Base-by-base conservation (phyloP, 106 monocot species). In the Ottelia alismoides region DNA sequence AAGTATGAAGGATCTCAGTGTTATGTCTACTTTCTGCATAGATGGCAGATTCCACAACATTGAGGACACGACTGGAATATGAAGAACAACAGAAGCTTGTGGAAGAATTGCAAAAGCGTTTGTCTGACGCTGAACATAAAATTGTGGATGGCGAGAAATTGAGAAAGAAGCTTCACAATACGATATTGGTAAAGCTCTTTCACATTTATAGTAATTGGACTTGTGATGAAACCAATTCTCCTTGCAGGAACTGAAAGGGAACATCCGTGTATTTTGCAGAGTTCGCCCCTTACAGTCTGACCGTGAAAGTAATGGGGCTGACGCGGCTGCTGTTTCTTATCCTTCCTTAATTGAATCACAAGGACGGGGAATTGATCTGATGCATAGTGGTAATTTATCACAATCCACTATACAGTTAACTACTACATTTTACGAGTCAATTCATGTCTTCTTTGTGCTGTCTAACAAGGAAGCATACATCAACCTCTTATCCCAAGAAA, bases 171-270 rank as follows among this genome's bases (percentile, higher is more conserved):
- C 76, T 84, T 3, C 88, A 96, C 46, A 96, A 96, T 28, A 88
- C 84, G 20, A 96, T 96, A 52, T 35, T 88, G 88, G 94, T 94
- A 81, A n/a, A n/a, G n/a, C n/a, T n/a, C n/a, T n/a, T n/a, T n/a
- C n/a, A n/a, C n/a, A n/a, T n/a, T n/a, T n/a, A n/a, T n/a, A n/a
- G n/a, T n/a, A n/a, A n/a, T n/a, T n/a, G n/a, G n/a, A n/a, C n/a
- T n/a, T n/a, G n/a, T n/a, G n/a, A n/a, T n/a, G n/a, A n/a, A n/a
- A n/a, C n/a, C n/a, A n/a, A n/a, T n/a, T n/a, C n/a, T n/a, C n/a
- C n/a, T n/a, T n/a, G 27, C 60, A 96, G 88, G 94, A 96, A 60
- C 70, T 96, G 0, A 96, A 96, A 70, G 88, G 84, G 43, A 96
- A 96, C 40, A 96, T 88, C 2, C 66, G 94, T 57, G 94, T 96